Evolutionary conservation across 768 basidiomycete genomes (phyloP).

Genomic region (Podaxis pistillaris): DNA sequence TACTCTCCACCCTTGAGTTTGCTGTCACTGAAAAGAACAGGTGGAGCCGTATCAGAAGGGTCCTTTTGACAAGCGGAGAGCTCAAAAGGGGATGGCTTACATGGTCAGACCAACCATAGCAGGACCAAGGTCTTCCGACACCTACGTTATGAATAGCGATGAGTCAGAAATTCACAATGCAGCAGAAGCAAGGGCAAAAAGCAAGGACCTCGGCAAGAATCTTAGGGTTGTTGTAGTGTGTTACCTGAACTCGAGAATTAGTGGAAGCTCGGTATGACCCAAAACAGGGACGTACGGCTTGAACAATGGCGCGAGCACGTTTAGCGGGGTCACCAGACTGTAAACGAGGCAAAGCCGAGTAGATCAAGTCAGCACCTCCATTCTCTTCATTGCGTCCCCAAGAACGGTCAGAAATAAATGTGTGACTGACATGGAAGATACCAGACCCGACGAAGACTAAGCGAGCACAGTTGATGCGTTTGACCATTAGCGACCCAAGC

Average conservation of each 20-base stretch:
- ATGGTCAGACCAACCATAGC: slow-evolving; percentile 96
- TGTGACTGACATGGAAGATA: slow-evolving; percentile 80
- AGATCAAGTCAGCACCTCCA: slow-evolving; percentile 3
- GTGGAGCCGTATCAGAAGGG: background rate
- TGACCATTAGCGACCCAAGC: slow-evolving; percentile 11
- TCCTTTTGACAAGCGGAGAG: background rate
- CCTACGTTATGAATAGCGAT: slow-evolving; percentile 30
- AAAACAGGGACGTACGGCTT: slow-evolving; percentile 57
- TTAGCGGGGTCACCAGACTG: slow-evolving; percentile 93
- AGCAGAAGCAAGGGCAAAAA: slow-evolving; percentile 11
- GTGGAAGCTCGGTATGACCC: slow-evolving; percentile 4
- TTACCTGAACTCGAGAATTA: slow-evolving; percentile 52
- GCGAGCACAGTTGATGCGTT: slow-evolving; percentile 5
- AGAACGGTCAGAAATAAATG: background rate
- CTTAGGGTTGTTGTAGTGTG: slow-evolving; percentile 94
- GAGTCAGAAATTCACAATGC: background rate
- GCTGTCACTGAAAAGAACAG: slow-evolving; percentile 43
- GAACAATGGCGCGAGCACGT: slow-evolving; percentile 92
- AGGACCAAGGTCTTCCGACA: slow-evolving; percentile 80
- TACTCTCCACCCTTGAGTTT: slow-evolving; percentile 70
- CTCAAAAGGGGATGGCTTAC: slow-evolving; percentile 39
- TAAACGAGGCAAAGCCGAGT: slow-evolving; percentile 4
- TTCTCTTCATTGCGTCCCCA: background rate
- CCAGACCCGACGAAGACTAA: slow-evolving; percentile 97
- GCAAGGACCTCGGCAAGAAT: slow-evolving; percentile 76